Base-by-base conservation (phyloP, 805 yeast genomes). In the Isabelozyma gotoi region DNA sequence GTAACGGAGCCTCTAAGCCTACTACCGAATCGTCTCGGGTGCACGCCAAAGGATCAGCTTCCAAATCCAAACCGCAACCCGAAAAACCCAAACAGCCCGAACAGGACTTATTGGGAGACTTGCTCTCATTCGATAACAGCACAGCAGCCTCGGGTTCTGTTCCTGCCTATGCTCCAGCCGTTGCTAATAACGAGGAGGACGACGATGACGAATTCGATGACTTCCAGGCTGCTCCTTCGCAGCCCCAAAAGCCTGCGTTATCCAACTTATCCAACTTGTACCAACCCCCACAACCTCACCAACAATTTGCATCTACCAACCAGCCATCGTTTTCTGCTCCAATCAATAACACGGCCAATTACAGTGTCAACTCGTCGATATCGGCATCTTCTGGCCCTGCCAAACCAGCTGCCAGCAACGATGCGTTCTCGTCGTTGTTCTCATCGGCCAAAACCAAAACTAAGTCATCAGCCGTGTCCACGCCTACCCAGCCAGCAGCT, bases 201-300 rank as follows among this genome's bases (percentile, higher is more conserved):
- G 86, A 78, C 43, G 89, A 81, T 43, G 88, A 85, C 49, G 94
- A 86, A 33, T 87, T 87, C 59, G 89, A 85, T 50, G 94, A 86
- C 51, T 86, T 86, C 74, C 92, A 86, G 62, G 85, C 89, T 10
- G 81, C 78, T 3, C 82, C 85, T 7, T 64, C 49, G 34, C 56
- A 46, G 47, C 50, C 53, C n/a, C 52, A 47, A 46, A 50, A 44
- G 33, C 39, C 43, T 39, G 39, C 32, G 46, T 19, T 46, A 33
- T 47, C 39, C 41, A 52, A 44, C 45, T 45, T 47, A 38, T 41
- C 56, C 16, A 53, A 43, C 43, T 53, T 55, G 36, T 60, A 57
- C 33, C 60, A 56, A 36, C 46, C 50, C 41, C 41, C 41, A 16
- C 44, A 44, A 37, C 47, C 50, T 34, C 54, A 48, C 41, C 49